Evolutionary conservation across 441 rosid genomes (phyloP).

Genomic region (Biscutella laevigata): DNA sequence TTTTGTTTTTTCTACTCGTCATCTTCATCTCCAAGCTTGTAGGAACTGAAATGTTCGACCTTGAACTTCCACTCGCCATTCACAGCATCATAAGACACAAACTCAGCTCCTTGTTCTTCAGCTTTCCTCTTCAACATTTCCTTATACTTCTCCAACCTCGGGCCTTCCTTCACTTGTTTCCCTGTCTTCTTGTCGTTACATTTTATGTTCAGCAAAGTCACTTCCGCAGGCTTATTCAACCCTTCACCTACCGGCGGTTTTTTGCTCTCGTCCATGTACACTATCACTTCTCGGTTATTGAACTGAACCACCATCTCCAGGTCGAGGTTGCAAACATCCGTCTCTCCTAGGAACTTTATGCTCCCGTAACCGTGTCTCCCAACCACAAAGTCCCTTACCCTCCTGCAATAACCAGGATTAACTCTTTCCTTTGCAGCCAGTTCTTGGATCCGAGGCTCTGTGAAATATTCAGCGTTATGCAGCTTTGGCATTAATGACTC

Average conservation of each 20-base stretch:
- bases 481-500: constrained; percentile 87
- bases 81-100: constrained; percentile 67
- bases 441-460: constrained; percentile 85
- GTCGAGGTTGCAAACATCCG: constrained; percentile 77
- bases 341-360: constrained; percentile 78
- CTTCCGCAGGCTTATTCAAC: constrained; percentile 85
- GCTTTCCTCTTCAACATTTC: constrained; percentile 84
- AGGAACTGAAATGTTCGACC: constrained; percentile 77
- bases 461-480: constrained; percentile 64
- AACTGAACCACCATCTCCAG: constrained; percentile 74
- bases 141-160: constrained; percentile 58
- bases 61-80: constrained; percentile 90
- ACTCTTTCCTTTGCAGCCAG: constrained; percentile 87
- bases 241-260: constrained; percentile 94
- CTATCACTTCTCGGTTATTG: constrained; percentile 80
- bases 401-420: constrained; percentile 64
- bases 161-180: constrained; percentile 59
- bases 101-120: constrained; percentile 84
- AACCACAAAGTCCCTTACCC: constrained; percentile 68
- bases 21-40: constrained; percentile 50
- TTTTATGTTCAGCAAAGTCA: constrained; percentile 82
- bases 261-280: constrained; percentile 82
- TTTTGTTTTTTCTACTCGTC: constrained; percentile 7
- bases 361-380: constrained; percentile 86
- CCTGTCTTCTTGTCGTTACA: constrained; percentile 77